Evolutionary conservation across 2,329 filamentous ascomycete genomes (phyloP).

Genomic region (Xylariaceae sp.): DNA sequence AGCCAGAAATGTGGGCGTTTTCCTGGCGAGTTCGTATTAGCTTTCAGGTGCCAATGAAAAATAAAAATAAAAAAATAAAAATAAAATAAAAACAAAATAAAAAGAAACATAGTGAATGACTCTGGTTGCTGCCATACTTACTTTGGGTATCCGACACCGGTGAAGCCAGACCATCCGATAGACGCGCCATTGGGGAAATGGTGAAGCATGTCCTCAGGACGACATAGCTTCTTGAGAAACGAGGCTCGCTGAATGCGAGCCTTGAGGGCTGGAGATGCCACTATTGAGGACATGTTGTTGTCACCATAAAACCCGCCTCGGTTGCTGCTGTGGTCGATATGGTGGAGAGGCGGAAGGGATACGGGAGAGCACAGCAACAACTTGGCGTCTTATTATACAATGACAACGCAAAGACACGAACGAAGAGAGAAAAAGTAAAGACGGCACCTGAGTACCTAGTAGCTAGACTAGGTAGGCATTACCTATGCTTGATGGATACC

Average conservation of each 20-base stretch:
- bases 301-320: conserved; percentile 6
- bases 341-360: conserved; percentile 5
- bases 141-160: conserved; percentile 86
- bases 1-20: conserved; percentile 75
- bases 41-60: background rate
- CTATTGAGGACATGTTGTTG: conserved; percentile 41
- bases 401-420: background rate
- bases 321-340: conserved; percentile 9
- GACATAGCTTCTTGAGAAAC: conserved; percentile 73
- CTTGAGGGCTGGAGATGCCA: conserved; percentile 68
- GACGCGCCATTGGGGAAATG: conserved; percentile 82
- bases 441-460: background rate
- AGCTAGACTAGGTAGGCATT: background rate
- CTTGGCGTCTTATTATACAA: background rate
- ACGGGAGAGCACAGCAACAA: too few relatives aligned
- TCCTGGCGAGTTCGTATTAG: conserved; percentile 45
- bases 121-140: conserved; percentile 36
- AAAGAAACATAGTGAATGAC: too few relatives aligned
- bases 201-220: conserved; percentile 71
- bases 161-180: conserved; percentile 88
- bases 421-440: conserved; percentile 13
- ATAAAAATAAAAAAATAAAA: background rate
- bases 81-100: too few relatives aligned
- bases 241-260: conserved; percentile 69
- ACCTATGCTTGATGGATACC: background rate